These are phyloP conservation scores for Aphanomyces euteiches DNA, from an alignment of 352 stramenopile species.

Conservation along the genomic window DNA sequence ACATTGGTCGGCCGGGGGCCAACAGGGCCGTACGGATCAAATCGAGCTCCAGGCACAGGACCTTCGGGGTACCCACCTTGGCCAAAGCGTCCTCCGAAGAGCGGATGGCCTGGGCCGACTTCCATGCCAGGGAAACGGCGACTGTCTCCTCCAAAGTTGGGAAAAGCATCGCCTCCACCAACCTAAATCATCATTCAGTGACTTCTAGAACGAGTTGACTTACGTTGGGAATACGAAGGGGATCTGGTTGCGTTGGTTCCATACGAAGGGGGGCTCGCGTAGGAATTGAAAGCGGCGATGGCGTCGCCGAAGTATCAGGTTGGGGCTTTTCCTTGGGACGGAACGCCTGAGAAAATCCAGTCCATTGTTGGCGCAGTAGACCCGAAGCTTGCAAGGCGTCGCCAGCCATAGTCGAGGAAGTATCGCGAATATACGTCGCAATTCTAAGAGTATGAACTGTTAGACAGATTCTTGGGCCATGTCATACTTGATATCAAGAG, in stretches of 20 bases:
- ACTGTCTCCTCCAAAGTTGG: slow-evolving; percentile 37
- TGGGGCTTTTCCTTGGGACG: slow-evolving; percentile 34
- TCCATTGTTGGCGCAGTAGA: slow-evolving; percentile 46
- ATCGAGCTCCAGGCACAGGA: slow-evolving; percentile 66
- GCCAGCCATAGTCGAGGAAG: slow-evolving; percentile 37
- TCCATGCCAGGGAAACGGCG: slow-evolving; percentile 53
- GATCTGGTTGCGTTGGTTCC: no score
- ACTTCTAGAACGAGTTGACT: no score
- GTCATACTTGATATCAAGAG: slow-evolving; percentile 62
- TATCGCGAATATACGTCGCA: slow-evolving; percentile 38
- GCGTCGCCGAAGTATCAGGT: neutral
- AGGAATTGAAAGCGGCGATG: neutral
- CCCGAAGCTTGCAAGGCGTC: slow-evolving; percentile 52
- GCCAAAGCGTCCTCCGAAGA: slow-evolving; percentile 53
- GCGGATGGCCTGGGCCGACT: slow-evolving; percentile 65
- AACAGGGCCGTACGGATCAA: slow-evolving; percentile 75
- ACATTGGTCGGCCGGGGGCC: slow-evolving; percentile 40
- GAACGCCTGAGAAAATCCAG: slow-evolving; percentile 54
- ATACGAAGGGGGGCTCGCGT: no score
- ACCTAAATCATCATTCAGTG: slow-evolving; percentile 33
- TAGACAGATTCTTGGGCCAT: no score
- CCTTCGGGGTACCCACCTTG: slow-evolving; percentile 41
- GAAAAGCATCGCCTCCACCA: slow-evolving; percentile 62
- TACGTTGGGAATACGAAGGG: no score
- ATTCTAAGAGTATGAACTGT: neutral